Evolutionary conservation across 2,329 filamentous ascomycete genomes (phyloP).

Genomic region (Chrysoporthe austroafricana): DNA sequence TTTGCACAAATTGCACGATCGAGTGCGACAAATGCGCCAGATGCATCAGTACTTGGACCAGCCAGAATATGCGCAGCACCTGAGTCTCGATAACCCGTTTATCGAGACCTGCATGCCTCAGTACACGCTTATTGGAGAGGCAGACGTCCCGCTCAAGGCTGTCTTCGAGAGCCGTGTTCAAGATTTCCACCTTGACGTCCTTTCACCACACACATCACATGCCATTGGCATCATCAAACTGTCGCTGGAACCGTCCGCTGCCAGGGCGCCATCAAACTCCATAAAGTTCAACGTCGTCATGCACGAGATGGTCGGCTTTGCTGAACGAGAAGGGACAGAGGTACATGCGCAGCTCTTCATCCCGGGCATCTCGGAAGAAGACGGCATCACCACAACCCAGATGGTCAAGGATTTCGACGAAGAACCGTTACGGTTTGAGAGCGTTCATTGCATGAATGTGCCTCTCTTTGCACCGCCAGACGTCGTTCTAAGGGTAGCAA

Average conservation of each 20-base stretch:
- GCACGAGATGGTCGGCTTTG: conserved; percentile 93
- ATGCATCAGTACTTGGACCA: conserved; percentile 96
- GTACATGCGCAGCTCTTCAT: conserved; percentile 98
- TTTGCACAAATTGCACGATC: conserved; percentile 84
- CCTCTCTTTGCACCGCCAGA: conserved; percentile 76
- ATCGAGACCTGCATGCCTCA: conserved; percentile 88
- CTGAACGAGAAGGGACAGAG: conserved; percentile 91
- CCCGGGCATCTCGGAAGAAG: conserved; percentile 85
- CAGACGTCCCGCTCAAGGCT: conserved; percentile 86
- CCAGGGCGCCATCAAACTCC: conserved; percentile 87
- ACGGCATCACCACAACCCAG: conserved; percentile 91
- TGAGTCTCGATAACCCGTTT: conserved; percentile 92
- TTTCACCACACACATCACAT: conserved; percentile 89
- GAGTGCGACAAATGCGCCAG: conserved; percentile 90
- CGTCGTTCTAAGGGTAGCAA: conserved; percentile 79
- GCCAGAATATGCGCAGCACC: conserved; percentile 91
- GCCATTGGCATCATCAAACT: conserved; percentile 89
- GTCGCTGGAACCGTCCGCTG: conserved; percentile 90
- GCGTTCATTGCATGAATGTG: conserved; percentile 96
- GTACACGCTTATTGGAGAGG: conserved; percentile 91
- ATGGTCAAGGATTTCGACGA: conserved; percentile 96
- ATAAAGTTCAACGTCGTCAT: conserved; percentile 99
- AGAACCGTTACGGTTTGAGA: conserved; percentile 89
- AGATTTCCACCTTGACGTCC: conserved; percentile 88
- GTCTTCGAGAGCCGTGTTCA: conserved; percentile 95